Evolutionary conservation across 2,329 filamentous ascomycete genomes (phyloP), one percentile per base, ranked within the genome.

Genomic region (Alternaria arborescens): DNA sequence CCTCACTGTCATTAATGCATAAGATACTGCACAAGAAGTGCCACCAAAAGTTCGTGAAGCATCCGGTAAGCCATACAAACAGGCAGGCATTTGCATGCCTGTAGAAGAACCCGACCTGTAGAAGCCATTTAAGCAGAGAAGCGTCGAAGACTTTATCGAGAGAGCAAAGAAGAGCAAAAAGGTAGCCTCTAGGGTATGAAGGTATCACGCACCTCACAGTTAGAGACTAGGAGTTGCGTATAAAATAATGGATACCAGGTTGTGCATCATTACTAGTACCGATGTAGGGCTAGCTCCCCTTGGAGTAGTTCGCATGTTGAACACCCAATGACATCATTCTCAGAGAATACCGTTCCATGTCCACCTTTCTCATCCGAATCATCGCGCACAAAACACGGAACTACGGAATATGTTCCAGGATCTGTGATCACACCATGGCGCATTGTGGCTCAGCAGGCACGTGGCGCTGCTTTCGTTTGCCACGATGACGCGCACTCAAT

Each of bases 401-500:
- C 16, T 38, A 18, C 53, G 26, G 44, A 38, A 46, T 38, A 4
- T 8, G 2, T 14, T 56, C 32, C 38, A 38, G 10, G 52, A 28
- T 8, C 16, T 34, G 16, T 26, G 12, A 34, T 40, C 14, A 41
- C 28, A 16, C 11, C 20, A 38, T 47, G 24, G 42, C 38, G 48
- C 34, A 57, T 16, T 53, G 64, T 66, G 64, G 66, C 62, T 67
- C 48, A 65, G 60, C 53, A 60, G 30, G 56, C 55, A 60, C 52
- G 57, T 66, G 64, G 54, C 50, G 41, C 32, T 47, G 54, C 34
- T 42, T 52, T 38, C 43, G 32, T 41, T 52, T 62, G 67, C 68
- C 65, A 68, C 66, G 55, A 72, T 72, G 68, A 71, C 70, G 67
- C 67, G 63, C 52, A 54, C 57, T 60, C 34, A 36, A 58, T 46